Evolutionary conservation across 108 stramenopile genomes (phyloP), one percentile per base, ranked within the genome.

Genomic region (Craspedostauros australis): DNA sequence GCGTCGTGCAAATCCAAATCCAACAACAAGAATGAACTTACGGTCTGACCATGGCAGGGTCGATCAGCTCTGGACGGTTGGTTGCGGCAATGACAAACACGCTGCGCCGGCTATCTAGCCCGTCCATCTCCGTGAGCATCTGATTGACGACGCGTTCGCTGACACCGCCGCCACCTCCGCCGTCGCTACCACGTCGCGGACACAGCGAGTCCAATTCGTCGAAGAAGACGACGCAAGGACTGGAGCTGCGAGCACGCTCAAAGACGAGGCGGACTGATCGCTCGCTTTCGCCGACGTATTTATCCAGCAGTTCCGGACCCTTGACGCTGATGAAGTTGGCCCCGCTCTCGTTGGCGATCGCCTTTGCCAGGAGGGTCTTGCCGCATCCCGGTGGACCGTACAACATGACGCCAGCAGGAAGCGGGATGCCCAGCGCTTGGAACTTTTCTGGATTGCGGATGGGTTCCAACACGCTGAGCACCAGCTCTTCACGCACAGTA

Each of bases 341-440:
- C 11, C 96, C 96, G 59, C 87, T 86, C 78, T 99, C 97, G 50
- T 96, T 85, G 62, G 99, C 99, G 60, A 98, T 91, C 2, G 99
- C 99, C 69, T 99, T 98, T 32, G 98, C 98, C 47, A 99, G 70
- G 24, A 99, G 62, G 5, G 98, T 99, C 71, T 99, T 99, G 12
- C 96, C 96, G 67, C 98, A 99, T 23, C 98, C 96, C 3, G 95
- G 95, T n/a, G 96, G 96, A 5, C 96, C 96, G 55, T 95, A 96
- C 15, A 98, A 59, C 45, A 99, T 60, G 6, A 94, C 84, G 21
- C 97, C 97, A 5, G 91, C 91, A 5, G 95, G 95, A n/a, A 95
- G 70, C 5, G 91, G 72, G 29, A 94, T 61, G 23, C 93, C 89
- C 36, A 91, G 68, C 1, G 67, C 69, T 39, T 73, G 55, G 52